Base-by-base conservation (phyloP, 805 yeast genomes). In the Candida montana region DNA sequence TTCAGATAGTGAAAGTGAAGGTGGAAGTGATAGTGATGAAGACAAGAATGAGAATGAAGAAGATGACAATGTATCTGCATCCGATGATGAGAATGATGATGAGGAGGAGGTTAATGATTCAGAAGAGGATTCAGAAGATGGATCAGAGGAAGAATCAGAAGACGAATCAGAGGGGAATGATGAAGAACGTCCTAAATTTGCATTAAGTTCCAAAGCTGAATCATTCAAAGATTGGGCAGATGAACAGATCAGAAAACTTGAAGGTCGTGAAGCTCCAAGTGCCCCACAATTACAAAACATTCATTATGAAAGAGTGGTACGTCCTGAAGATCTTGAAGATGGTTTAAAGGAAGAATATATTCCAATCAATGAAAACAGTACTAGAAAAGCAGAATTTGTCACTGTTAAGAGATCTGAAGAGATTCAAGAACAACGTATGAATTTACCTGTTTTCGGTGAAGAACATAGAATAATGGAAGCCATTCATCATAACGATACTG, bases 401-500 rank as follows among this genome's bases (percentile, higher is more conserved):
- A 67, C 76, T 13, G 83, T 91, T 1, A 68, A 71, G 9, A 72
- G 99, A 52, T 57, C 78, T 2, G 75, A 72, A 0, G 81, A 75
- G 21, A 75, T 91, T 18, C 95, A 88, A 56, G 58, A 68, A 17
- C 71, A 71, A 26, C 70, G 99, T 48, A 68, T 79, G 64, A 73
- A 79, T 39, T 67, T 93, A 16, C 99, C 99, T 1, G 97, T 93
- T 0, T 84, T 77, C 48, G 82, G 82, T 7, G 95, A 88, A 61
- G 99, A 93, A 56, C 95, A 87, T 59, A 70, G 79, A 41, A 85
- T 93, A 37, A 88, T 93, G 97, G 99, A 93, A 59, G 95, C 96
- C 1, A 76, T 93, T 38, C 86, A 85, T 58, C 95, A 91, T 55
- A 85, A 91, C 56, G 96, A 90, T 54, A 83, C 91, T 46, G 79